Evolutionary conservation across 305 asterid species (phyloP), one percentile per base, ranked within the genome.

Genomic region (Solanum aculeatissimum): DNA sequence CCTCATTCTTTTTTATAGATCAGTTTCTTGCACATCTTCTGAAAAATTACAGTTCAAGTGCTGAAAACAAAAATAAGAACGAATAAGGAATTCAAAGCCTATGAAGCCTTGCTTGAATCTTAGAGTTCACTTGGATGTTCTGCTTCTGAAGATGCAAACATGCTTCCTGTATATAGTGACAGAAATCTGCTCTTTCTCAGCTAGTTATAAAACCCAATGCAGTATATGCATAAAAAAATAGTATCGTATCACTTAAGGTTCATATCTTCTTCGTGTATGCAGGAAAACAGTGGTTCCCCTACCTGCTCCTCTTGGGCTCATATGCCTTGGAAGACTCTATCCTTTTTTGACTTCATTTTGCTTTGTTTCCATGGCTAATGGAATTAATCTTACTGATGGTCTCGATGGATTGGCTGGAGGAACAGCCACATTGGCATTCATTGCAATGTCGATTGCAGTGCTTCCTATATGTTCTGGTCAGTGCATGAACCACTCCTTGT

Each of bases 351-450:
- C 93, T 75, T 85, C 91, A 66, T 89, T 93, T 84, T 93, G 94
- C 89, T 93, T 94, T 83, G 92, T 92, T 88, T 92, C 98, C 84
- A 91, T 92, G 97, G 93, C 94, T 60, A 93, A 92, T 87, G 98
- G 98, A 58, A 88, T 95, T 72, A 87, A 94, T 82, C 62, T 95
- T 84, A 96, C 95, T 65, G 94, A 95, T 84, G 95, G 97, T 54
- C 98, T 94, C 49, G 99, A 96, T 84, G 99, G 98, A 72, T 90
- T 96, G 91, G 97, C 99, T 85, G 98, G 95, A 51, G 98, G 99
- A 43, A 91, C 92, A 81, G 98, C 99, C 83, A 97, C 98, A 43
- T 82, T 96, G 86, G 95, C 93, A 35, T 96, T 95, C 86, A 87
- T 93, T 81, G 98, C 95, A 68, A 96, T 96, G 99, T 95, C 98